phyloP scores from a whole-genome alignment of 1,139 yeast species.

The Suhomyces taliae region DNA sequence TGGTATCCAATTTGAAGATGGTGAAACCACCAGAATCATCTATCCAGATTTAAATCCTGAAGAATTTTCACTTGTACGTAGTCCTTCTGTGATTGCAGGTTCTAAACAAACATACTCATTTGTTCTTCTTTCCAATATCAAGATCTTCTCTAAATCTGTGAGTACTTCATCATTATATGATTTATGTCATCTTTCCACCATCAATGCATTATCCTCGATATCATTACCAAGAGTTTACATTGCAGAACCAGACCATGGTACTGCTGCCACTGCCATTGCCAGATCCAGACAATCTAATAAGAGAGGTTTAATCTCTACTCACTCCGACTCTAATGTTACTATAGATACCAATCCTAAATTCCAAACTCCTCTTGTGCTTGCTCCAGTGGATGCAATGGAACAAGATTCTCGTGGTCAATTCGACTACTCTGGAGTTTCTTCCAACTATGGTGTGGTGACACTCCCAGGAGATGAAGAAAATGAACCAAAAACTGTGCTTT shows the following conservation, averaged over 20 bases:
- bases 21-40: constrained; percentile 15
- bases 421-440: constrained; percentile 42
- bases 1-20: constrained; percentile 52
- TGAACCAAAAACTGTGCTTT: constrained; percentile 33
- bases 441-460: constrained; percentile 65
- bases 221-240: constrained; percentile 67
- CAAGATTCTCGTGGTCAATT: constrained; percentile 8
- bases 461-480: constrained; percentile 32
- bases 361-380: constrained; percentile 32
- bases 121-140: constrained; percentile 71
- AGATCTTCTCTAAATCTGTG: constrained; percentile 78
- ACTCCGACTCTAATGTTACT: constrained; percentile 29
- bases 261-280: constrained; percentile 34
- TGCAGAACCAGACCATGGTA: constrained; percentile 37
- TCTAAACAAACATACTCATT: constrained; percentile 47
- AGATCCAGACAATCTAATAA: constrained; percentile 48
- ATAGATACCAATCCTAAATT: constrained; percentile 28
- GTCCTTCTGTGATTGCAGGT: constrained; percentile 16
- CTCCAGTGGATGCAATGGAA: constrained; percentile 20
- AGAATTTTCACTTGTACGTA: constrained; percentile 19
- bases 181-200: constrained; percentile 67
- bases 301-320: constrained; percentile 24
- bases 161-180: constrained; percentile 62
- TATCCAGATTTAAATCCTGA: constrained; percentile 40
- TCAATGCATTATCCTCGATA: constrained; percentile 61